Evolutionary conservation across 2,329 filamentous ascomycete species (phyloP), one percentile per base, ranked within the genome.

Genomic region (Cladosporium sp.): DNA sequence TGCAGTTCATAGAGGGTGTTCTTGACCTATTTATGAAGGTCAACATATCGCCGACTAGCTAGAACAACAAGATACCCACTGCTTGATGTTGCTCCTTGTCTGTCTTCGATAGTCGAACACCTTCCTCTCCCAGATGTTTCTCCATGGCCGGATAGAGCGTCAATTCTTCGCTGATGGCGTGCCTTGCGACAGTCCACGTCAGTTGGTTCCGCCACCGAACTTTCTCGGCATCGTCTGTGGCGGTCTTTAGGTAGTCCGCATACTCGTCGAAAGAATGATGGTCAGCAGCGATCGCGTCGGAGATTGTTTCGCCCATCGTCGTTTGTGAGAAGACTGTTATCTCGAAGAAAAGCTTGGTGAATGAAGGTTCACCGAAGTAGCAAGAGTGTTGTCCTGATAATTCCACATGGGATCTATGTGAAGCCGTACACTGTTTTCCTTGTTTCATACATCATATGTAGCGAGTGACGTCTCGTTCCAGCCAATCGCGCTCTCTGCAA

Each of bases 151-250:
- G 68, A 54, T 70, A 70, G 8, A 70, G 59, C 6, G 68, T 63
- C 5, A 79, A 61, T 57, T 80, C 77, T 54, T 80, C 76, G 8
- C 72, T 75, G 46, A 79, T 69, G 0, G 74, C 70, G 60, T 80
- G 76, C 9, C 77, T 73, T 22, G 76, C 73, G 0, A 80, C 66
- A 54, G 78, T 74, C 77, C 77, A 79, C 11, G 71, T 73, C 55
- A 80, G 76, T 54, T 77, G 71, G 51, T 80, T 79, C 52, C 75
- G 72, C 54, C 68, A 78, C 10, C 72, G 69, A 5, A 65, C 67
- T 50, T 73, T 69, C 22, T 73, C 67, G 32, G 77, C 75, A 32
- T 61, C 58, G 46, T 77, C 70, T 13, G 59, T 61, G 4, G 72
- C 65, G 38, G 69, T 67, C 53, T 74, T 56, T 34, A 78, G 68